Conservation (phyloP, 257 asterid species). For the Solanum infundibuliforme region DNA sequence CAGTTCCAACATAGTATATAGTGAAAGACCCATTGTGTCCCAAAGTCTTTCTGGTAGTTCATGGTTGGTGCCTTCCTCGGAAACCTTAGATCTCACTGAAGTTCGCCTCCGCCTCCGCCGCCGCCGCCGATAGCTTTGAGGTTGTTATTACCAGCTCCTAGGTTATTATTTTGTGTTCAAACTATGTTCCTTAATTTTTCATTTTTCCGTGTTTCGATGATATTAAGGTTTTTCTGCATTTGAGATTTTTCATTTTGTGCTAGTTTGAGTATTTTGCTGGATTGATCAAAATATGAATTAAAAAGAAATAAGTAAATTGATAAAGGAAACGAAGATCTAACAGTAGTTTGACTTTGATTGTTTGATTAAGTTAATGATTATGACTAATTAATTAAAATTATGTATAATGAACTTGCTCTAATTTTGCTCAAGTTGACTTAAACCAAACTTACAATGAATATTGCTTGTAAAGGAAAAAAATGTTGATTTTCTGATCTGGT, state of each 20-base stretch:
- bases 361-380: not conserved
- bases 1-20: not conserved
- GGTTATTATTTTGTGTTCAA: not conserved
- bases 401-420: not conserved
- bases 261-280: not conserved
- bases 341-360: not conserved
- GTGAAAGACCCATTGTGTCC: not conserved
- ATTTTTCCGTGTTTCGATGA: not conserved
- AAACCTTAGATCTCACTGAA: not conserved
- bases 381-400: not conserved
- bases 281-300: not conserved
- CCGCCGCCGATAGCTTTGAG: not conserved
- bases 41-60: not conserved
- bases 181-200: not conserved
- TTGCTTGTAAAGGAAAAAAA: not conserved
- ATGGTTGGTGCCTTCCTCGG: not conserved
- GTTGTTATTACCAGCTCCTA: not conserved
- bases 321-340: not conserved
- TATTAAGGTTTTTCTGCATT: not conserved
- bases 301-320: not conserved
- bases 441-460: not conserved
- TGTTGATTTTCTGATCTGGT: not conserved
- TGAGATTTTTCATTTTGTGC: not conserved
- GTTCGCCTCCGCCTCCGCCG: not conserved
- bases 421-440: not conserved